These are phyloP conservation scores for Saccharomycopsis fermentans DNA, from an alignment of 805 yeast genomes.

Conservation along the genomic window DNA sequence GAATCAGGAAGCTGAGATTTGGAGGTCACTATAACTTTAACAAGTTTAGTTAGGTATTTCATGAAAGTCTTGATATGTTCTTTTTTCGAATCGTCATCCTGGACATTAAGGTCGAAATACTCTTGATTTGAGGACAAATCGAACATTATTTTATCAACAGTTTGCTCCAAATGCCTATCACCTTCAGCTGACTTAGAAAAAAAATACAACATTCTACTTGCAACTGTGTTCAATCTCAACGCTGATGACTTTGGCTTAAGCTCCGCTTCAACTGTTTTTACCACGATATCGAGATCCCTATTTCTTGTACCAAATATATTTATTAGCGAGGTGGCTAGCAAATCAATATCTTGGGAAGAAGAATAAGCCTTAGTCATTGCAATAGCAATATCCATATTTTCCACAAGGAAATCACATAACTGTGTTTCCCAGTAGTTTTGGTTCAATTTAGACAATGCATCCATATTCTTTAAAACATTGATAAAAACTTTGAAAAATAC, in stretches of 20 bases:
- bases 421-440: conserved; percentile 21
- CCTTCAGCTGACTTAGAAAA: conserved; percentile 53
- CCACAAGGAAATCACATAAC: conserved; percentile 6
- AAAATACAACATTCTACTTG: conserved; percentile 65
- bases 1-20: conserved; percentile 56
- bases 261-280: conserved; percentile 15
- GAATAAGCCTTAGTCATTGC: conserved; percentile 23
- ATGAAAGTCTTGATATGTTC: conserved; percentile 37
- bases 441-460: conserved; percentile 11
- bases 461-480: conserved; percentile 39
- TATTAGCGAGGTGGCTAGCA: conserved; percentile 10
- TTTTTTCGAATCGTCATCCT: neutral
- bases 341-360: conserved; percentile 5
- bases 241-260: conserved; percentile 29
- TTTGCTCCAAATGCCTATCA: conserved; percentile 39
- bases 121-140: conserved; percentile 41
- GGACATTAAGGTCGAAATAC: conserved; percentile 40
- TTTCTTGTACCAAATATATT: conserved; percentile 1
- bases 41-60: conserved; percentile 43
- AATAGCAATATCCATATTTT: conserved; percentile 36
- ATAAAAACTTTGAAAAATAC: conserved; percentile 73
- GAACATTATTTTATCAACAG: conserved; percentile 48
- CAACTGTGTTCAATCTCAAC: conserved; percentile 70
- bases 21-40: conserved; percentile 44
- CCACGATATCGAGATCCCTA: conserved; percentile 5